phyloP scores from a whole-genome alignment of 140 eudicot genomes.

The Eryngium alpinum region DNA sequence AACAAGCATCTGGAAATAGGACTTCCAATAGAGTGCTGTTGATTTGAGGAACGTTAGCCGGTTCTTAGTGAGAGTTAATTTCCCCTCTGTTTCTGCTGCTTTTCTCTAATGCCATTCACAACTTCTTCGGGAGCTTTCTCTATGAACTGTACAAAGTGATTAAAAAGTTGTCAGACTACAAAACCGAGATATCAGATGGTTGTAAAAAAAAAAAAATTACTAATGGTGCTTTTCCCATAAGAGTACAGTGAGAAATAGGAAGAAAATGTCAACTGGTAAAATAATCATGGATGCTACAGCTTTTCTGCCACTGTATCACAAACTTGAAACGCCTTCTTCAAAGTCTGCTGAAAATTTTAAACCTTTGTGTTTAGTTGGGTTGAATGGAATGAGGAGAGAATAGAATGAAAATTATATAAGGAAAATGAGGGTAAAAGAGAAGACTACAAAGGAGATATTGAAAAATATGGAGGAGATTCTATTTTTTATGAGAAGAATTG shows the following conservation, averaged over 20 bases:
- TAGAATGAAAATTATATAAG: no score
- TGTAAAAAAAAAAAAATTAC: neutral
- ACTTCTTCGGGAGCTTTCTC: conserved; percentile 92
- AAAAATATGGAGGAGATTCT: no score
- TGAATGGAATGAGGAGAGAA: neutral
- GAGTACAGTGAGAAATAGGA: neutral
- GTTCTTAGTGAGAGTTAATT: conserved; percentile 65
- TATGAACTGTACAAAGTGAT: conserved; percentile 53
- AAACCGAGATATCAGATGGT: neutral
- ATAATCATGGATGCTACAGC: neutral
- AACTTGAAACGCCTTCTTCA: neutral
- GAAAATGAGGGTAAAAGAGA: no score
- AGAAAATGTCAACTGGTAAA: neutral
- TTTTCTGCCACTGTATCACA: no score
- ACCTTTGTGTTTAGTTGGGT: neutral
- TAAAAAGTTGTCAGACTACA: neutral
- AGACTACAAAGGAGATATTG: neutral
- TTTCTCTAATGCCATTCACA: conserved; percentile 78
- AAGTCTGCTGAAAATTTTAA: neutral
- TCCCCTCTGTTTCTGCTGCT: conserved; percentile 82
- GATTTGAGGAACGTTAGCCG: conserved; percentile 74
- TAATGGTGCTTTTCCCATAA: neutral
- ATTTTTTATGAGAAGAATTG: no score
- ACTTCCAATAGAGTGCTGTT: conserved; percentile 21
- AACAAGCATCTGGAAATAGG: no score